Percentiles rank a stretch among this genome's conserved stretches.
These are phyloP conservation scores for Chalciporus piperatus DNA, from an alignment of 768 basidiomycete species.

Conservation along the genomic window DNA sequence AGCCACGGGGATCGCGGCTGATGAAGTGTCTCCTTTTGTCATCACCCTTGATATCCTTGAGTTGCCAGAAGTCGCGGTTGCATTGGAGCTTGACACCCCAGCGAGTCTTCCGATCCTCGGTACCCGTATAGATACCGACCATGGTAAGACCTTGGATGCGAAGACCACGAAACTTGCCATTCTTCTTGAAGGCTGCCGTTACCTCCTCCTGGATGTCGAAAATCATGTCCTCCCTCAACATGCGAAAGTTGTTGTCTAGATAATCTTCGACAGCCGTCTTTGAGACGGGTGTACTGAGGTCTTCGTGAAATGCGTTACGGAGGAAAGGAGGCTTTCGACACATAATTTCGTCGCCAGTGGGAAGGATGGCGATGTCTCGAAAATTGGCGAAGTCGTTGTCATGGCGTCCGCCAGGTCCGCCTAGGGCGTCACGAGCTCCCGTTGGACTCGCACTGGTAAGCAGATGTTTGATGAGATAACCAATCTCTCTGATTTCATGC, in stretches of 20 bases:
- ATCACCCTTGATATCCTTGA: conserved; percentile 22
- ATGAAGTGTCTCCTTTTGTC: conserved; percentile 35
- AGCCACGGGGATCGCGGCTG: conserved; percentile 26
- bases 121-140: conserved; percentile 34
- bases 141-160: conserved; percentile 28
- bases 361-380: conserved; percentile 53
- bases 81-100: conserved; percentile 44
- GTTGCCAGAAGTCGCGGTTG: conserved; percentile 32
- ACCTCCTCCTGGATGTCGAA: conserved; percentile 55
- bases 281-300: conserved; percentile 7
- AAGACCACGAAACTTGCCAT: conserved; percentile 36
- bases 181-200: conserved; percentile 36
- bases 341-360: conserved; percentile 53
- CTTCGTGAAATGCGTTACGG: conserved; percentile 29
- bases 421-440: conserved; percentile 18
- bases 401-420: conserved; percentile 33
- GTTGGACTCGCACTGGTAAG: conserved; percentile 20
- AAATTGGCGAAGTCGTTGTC: conserved; percentile 64
- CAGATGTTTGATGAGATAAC: conserved; percentile 38
- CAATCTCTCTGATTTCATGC: conserved; percentile 25
- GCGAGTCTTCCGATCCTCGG: conserved; percentile 20
- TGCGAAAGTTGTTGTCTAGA: conserved; percentile 63
- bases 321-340: conserved; percentile 46
- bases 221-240: conserved; percentile 63
- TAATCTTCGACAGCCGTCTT: conserved; percentile 39